Evolutionary conservation across 2,329 filamentous ascomycete species (phyloP).

Genomic region (Fusarium floridanum): DNA sequence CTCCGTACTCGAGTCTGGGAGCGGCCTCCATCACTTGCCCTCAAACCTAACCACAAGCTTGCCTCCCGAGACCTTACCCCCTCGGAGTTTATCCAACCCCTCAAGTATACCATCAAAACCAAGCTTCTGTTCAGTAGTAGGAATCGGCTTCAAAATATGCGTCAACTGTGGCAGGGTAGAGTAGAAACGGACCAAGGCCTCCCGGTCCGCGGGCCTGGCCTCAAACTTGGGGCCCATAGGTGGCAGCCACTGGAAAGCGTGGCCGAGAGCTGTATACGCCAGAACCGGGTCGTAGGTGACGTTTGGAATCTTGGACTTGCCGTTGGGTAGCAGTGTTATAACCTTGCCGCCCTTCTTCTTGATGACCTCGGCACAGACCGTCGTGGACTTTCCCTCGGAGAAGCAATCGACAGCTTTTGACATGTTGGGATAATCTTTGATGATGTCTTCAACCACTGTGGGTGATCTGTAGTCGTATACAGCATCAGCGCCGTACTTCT

Average conservation of each 20-base stretch:
- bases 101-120: slow-evolving; percentile 33
- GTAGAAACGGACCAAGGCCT: slow-evolving; percentile 41
- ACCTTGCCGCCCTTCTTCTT: slow-evolving; percentile 47
- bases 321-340: slow-evolving; percentile 41
- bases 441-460: slow-evolving; percentile 31
- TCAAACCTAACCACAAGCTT: slow-evolving; percentile 16
- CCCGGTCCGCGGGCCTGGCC: slow-evolving; percentile 43
- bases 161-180: slow-evolving; percentile 27
- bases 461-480: slow-evolving; percentile 57
- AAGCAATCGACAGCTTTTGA: slow-evolving; percentile 49
- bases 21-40: neutral
- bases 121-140: slow-evolving; percentile 18
- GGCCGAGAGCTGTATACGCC: slow-evolving; percentile 43
- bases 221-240: slow-evolving; percentile 48
- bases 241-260: slow-evolving; percentile 43
- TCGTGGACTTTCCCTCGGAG: slow-evolving; percentile 47
- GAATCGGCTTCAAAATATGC: slow-evolving; percentile 35
- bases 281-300: slow-evolving; percentile 43
- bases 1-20: neutral
- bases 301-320: slow-evolving; percentile 31
- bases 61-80: slow-evolving; percentile 10
- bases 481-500: slow-evolving; percentile 56
- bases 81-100: slow-evolving; percentile 14
- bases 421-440: slow-evolving; percentile 43
- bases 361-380: slow-evolving; percentile 46